A percentile compares a stretch with the other conserved stretches of the same genome.
Evolutionary conservation across 2,329 filamentous ascomycete species (phyloP).

Genomic region (Aspergillus chevalieri): DNA sequence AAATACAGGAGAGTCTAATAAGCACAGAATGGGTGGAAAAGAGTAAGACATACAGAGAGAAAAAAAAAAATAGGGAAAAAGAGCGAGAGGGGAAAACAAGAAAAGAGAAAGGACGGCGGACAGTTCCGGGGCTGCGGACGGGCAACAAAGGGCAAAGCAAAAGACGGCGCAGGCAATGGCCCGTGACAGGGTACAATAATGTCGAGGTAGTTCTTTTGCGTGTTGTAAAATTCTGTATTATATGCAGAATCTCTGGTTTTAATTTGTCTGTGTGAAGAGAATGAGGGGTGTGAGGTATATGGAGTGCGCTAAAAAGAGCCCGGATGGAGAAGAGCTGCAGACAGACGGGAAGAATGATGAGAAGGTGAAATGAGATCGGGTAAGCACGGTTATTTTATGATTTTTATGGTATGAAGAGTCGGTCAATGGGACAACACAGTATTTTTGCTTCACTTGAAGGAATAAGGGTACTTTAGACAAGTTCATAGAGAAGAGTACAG

Average conservation of each 20-base stretch:
- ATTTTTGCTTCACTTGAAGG: neutral
- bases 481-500: conserved; percentile 8
- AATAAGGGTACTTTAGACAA: neutral
- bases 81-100: neutral
- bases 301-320: too few species aligned
- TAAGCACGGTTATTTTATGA: neutral
- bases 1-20: too few species aligned
- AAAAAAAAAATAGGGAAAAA: neutral
- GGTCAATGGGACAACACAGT: too few species aligned
- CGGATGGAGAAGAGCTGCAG: neutral
- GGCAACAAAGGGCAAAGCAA: neutral
- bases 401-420: too few species aligned
- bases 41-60: neutral
- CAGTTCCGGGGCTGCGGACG: neutral
- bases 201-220: too few species aligned
- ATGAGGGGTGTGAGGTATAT: too few species aligned
- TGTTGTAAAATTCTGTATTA: too few species aligned
- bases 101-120: neutral
- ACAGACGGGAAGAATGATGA: neutral
- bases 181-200: conserved; percentile 8
- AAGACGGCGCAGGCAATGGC: conserved; percentile 9
- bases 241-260: too few species aligned
- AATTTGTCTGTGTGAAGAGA: too few species aligned
- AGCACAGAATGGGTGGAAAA: neutral
- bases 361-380: neutral